Evolutionary conservation across 2,329 filamentous ascomycete species (phyloP), one percentile per base, ranked within the genome.

Genomic region (Zelopaecilomyces penicillatus): DNA sequence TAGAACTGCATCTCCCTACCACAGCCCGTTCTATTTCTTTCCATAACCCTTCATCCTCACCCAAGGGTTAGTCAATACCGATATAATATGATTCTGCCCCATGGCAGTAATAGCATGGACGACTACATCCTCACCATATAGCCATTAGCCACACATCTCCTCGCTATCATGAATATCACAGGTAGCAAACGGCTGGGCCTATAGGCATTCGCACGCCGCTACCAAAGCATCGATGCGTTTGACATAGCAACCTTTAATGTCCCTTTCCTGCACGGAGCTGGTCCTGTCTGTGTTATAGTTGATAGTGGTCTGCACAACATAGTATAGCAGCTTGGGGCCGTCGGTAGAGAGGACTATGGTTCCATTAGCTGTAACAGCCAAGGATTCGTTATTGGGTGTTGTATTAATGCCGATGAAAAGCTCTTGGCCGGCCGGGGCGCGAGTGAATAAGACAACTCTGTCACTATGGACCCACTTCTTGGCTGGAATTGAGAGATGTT

Each of bases 71-170:
- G 63, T 64, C 50, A 58, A 64, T 5, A 71, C 60, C 2, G 59
- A 54, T 5, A 71, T 58, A 3, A 55, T 49, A 37, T 59, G 64
- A 50, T 70, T 70, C 56, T 69, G 62, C 1, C 69, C 70, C 6
- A 56, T 65, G 37, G 63, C 54, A 0, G 61, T 59, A 2, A 73
- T 65, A 5, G 69, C 69, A 47, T 70, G 69, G 10, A 67, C 63
- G 2, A 69, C 46, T 3, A 66, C 63, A n/a, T n/a, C n/a, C 11
- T 70, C 67, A 5, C 68, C 68, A 59, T 64, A 73, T 2, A 67
- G 67, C 67, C 68, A 71, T 44, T 66, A 48, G 3, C 49, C 55
- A 2, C 41, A 42, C 29, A 57, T 46, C 28, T 51, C 41, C 26
- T 47, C 45, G 28, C 54, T 55, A 8, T 58, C 57, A 19, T 57